Evolutionary conservation across 148 eudicot genomes (phyloP).

Genomic region (Arbutus unedo): DNA sequence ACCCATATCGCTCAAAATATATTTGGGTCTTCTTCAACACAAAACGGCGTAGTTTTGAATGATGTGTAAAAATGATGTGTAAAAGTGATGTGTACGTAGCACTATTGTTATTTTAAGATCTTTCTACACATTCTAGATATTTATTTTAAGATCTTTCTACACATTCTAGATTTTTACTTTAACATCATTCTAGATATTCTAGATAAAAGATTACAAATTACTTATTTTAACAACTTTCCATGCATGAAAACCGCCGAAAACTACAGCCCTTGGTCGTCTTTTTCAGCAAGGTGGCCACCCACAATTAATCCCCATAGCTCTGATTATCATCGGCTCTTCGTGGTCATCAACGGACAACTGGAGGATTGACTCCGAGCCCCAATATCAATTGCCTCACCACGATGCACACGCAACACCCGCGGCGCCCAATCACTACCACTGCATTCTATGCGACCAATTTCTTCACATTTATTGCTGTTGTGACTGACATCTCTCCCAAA

Average conservation of each 20-base stretch:
- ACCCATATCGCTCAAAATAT: too few relatives aligned
- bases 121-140: too few relatives aligned
- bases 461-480: background rate
- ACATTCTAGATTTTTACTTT: too few relatives aligned
- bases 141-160: too few relatives aligned
- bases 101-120: too few relatives aligned
- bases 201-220: too few relatives aligned
- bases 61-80: too few relatives aligned
- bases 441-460: constrained; percentile 56
- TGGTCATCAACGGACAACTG: constrained; percentile 43
- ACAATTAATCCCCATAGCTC: constrained; percentile 25
- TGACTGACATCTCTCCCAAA: background rate
- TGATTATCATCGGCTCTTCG: constrained; percentile 31
- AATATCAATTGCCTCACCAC: constrained; percentile 56
- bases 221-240: constrained; percentile 54
- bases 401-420: constrained; percentile 82
- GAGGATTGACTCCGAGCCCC: constrained; percentile 69
- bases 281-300: background rate
- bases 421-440: constrained; percentile 52
- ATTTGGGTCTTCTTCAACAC: too few relatives aligned
- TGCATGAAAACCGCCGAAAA: constrained; percentile 74
- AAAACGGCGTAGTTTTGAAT: too few relatives aligned
- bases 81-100: too few relatives aligned
- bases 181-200: too few relatives aligned
- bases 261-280: constrained; percentile 18